Conservation (phyloP, 148 eudicot species). For the Limonium bicolor region DNA sequence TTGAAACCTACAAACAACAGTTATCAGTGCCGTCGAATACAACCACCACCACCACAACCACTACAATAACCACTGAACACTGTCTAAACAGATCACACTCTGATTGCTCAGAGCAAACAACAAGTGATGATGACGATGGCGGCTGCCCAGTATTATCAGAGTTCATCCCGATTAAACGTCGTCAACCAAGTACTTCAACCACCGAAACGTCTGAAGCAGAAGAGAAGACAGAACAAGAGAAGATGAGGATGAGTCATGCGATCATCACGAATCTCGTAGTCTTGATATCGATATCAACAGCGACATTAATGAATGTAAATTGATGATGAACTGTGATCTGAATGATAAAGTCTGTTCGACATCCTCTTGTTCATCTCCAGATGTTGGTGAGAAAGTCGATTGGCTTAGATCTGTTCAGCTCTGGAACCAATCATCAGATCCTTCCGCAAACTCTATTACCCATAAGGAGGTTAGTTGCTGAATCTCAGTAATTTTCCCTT, state of each 20-base stretch:
- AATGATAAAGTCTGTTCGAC: no score
- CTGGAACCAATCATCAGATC: constrained; percentile 55
- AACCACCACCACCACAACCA: constrained; percentile 12
- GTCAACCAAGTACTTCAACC: no score
- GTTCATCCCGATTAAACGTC: constrained; percentile 34
- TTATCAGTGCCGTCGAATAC: no score
- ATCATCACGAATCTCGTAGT: constrained; percentile 17
- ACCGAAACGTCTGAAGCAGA: no score
- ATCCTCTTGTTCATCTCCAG: no score
- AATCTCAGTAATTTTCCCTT: no score
- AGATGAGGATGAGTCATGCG: constrained; percentile 8
- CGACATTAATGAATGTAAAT: constrained; percentile 10
- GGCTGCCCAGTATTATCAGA: constrained; percentile 40
- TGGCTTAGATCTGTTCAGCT: constrained; percentile 72
- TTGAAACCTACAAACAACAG: constrained; percentile 67
- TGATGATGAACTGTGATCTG: no score
- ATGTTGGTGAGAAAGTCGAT: constrained; percentile 31
- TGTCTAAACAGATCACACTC: constrained; percentile 33
- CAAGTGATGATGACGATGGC: constrained; percentile 33
- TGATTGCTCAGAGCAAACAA: constrained; percentile 49
- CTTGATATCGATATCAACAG: neutral
- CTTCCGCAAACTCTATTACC: neutral
- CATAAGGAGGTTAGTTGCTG: neutral
- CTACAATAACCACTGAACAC: constrained; percentile 15
- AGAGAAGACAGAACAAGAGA: constrained; percentile 14